phyloP scores from a whole-genome alignment of 83 land plant genomes.

The Picea abies region DNA sequence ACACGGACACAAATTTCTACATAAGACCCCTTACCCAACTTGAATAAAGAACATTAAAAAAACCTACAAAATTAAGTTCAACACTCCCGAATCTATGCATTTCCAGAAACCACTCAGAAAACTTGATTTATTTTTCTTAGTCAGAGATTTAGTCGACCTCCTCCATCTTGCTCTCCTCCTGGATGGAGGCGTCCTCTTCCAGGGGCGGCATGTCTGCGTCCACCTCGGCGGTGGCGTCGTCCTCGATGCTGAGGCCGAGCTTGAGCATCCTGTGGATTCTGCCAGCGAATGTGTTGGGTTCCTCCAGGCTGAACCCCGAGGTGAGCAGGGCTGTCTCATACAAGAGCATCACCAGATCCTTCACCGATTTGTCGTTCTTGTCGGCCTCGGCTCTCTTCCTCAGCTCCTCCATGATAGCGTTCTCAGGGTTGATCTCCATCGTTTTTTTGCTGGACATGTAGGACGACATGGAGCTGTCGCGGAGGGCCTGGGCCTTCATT shows the following conservation, averaged over 20 bases:
- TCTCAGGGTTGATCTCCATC: conserved; percentile 80
- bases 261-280: conserved; percentile 34
- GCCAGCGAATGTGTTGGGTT: conserved; percentile 32
- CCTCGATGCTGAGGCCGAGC: conserved; percentile 31
- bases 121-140: too few relatives aligned
- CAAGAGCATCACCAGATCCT: conserved; percentile 66
- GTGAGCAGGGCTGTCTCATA: conserved; percentile 34
- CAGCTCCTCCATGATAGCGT: conserved; percentile 76
- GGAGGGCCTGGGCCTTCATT: conserved; percentile 77
- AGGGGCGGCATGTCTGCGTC: too few relatives aligned
- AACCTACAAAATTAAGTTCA: too few relatives aligned
- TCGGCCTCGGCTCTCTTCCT: conserved; percentile 89
- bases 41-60: too few relatives aligned
- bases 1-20: too few relatives aligned
- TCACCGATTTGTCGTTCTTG: conserved; percentile 85
- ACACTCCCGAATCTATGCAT: too few relatives aligned
- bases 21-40: too few relatives aligned
- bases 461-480: conserved; percentile 65
- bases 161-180: too few relatives aligned
- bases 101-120: too few relatives aligned
- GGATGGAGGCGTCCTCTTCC: too few relatives aligned
- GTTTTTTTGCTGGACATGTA: conserved; percentile 79
- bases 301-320: conserved; percentile 33
- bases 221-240: background rate
- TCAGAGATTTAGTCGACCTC: too few relatives aligned